Evolutionary conservation across 805 yeast genomes (phyloP).

Genomic region (Wickerhamiella sorbophila): DNA sequence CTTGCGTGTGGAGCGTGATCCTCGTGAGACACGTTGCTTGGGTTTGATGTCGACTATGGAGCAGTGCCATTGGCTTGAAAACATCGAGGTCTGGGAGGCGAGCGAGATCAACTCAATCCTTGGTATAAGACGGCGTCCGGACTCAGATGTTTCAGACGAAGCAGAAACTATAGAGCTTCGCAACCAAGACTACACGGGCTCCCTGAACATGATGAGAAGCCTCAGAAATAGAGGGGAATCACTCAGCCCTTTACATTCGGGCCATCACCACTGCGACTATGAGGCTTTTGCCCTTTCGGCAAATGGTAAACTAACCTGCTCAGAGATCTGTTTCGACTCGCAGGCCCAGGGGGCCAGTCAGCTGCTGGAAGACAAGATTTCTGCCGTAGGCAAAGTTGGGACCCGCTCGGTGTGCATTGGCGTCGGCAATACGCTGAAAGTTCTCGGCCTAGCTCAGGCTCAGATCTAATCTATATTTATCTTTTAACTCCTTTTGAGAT

Average conservation of each 20-base stretch:
- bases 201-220: no score
- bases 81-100: slow-evolving; percentile 65
- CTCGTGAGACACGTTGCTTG: slow-evolving; percentile 76
- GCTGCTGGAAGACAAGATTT: slow-evolving; percentile 40
- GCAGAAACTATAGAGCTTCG: not conserved
- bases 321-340: slow-evolving; percentile 32
- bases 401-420: slow-evolving; percentile 62
- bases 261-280: slow-evolving; percentile 30
- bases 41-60: slow-evolving; percentile 70
- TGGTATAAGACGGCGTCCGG: slow-evolving; percentile 38
- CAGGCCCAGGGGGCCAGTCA: no score
- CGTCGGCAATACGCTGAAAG: slow-evolving; percentile 59
- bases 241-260: no score
- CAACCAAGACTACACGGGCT: not conserved
- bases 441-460: slow-evolving; percentile 46
- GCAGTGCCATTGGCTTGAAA: slow-evolving; percentile 48
- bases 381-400: slow-evolving; percentile 56
- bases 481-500: not conserved
- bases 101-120: slow-evolving; percentile 65
- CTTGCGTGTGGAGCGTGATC: slow-evolving; percentile 81
- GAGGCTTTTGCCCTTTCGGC: slow-evolving; percentile 70
- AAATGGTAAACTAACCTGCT: slow-evolving; percentile 46
- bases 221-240: no score
- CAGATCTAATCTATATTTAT: not conserved
- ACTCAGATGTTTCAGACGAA: slow-evolving; percentile 1